Percentiles rank a stretch among this genome's conserved stretches.
Conservation (phyloP, 805 yeast species). For the Kodamaea nitidulidarum region DNA sequence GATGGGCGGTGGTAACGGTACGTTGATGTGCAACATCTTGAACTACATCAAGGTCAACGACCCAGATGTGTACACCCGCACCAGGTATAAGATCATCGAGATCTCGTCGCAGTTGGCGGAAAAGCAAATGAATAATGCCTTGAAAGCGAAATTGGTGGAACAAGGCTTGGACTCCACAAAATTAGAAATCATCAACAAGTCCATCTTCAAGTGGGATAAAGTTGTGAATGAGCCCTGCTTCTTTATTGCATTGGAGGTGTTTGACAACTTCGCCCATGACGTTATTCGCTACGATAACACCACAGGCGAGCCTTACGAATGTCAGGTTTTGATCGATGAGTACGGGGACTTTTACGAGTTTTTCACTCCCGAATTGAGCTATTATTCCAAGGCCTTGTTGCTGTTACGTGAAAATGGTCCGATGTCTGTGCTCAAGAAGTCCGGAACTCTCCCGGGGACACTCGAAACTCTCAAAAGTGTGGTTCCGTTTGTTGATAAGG, state of each 20-base stretch:
- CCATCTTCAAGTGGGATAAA: constrained; percentile 71
- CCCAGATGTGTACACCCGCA: constrained; percentile 69
- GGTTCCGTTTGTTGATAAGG: constrained; percentile 28
- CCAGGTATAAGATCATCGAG: constrained; percentile 69
- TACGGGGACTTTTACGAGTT: constrained; percentile 74
- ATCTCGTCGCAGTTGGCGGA: constrained; percentile 60
- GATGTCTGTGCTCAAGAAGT: constrained; percentile 30
- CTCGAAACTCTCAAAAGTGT: constrained; percentile 24
- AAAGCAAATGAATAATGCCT: constrained; percentile 45
- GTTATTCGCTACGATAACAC: constrained; percentile 67
- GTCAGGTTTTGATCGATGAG: constrained; percentile 68
- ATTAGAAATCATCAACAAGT: constrained; percentile 64
- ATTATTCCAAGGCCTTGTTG: constrained; percentile 53
- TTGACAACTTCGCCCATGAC: constrained; percentile 83
- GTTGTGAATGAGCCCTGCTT: constrained; percentile 63
- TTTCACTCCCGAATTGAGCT: constrained; percentile 58
- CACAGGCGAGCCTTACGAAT: constrained; percentile 69
- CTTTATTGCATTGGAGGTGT: constrained; percentile 75
- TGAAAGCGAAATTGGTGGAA: constrained; percentile 27
- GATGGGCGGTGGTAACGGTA: constrained; percentile 89
- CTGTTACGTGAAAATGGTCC: constrained; percentile 49
- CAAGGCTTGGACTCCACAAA: constrained; percentile 50
- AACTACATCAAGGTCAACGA: constrained; percentile 57
- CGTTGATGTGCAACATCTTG: constrained; percentile 71
- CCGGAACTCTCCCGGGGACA: constrained; percentile 19